Evolutionary conservation across 176 grass and related monocot genomes (phyloP), one percentile per base, ranked within the genome.

Genomic region (Melocanna baccifera): DNA sequence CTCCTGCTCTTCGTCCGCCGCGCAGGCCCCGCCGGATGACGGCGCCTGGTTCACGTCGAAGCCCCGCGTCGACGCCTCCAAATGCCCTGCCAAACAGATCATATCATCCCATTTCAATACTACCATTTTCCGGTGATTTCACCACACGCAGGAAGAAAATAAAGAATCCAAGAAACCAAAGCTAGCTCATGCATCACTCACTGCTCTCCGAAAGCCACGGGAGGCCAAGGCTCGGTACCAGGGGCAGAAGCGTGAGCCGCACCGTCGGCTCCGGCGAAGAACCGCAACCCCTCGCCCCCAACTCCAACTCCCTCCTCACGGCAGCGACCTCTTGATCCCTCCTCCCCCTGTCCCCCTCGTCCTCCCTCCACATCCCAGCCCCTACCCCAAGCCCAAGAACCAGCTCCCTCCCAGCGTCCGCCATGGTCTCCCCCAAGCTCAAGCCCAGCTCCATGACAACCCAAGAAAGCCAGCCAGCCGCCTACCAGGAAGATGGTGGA

Each of bases 11-110:
- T 74, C 89, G 1, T 85, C 91, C 62, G 59, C 71, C 3, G 9
- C 67, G 29, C 32, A 62, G 0, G 41, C 67, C 30, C 55, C 67
- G 0, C 8, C 89, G 58, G 75, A 65, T 32, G 92, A 75, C 76
- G 85, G 89, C 76, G 81, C 80, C 62, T 37, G 89, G 86, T 97
- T 97, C 78, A 97, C 94, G 80, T 97, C 94, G 68, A 97, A 94
- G 15, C 94, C 92, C 51, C 94, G 84, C 63, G 86, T 58, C 11
- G 83, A 87, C 43, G 85, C 87, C 57, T 89, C 86, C 39, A 76
- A 69, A 91, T 89, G 89, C 77, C 86, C 93, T 96, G 37, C 82
- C 56, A 28, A 41, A 77, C 36, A 79, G 19, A 62, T 10, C 85
- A 71, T 34, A 63, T 13, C 77, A 67, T 0, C 39, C 61, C 71